Base-by-base conservation (phyloP, 306 rosid genomes). In the Acacia acuminata region DNA sequence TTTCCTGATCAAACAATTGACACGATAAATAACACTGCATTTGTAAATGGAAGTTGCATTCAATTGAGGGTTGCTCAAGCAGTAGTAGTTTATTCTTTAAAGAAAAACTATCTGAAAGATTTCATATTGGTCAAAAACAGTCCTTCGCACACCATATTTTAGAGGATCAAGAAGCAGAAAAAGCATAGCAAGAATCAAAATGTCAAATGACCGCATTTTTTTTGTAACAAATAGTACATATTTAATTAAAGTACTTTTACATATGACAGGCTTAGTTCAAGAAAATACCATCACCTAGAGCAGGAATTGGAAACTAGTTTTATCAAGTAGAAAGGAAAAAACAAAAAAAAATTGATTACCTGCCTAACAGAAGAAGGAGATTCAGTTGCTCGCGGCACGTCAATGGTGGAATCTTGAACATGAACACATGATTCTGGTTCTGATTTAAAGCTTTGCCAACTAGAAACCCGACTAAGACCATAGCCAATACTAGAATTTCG, bases 291-390 rank as follows among this genome's bases (percentile, higher is more conserved):
- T 82, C 61, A 43, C 7, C 3, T 32, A 32, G 36, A 32, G 36
- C 76, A 83, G 69, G 71, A 77, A 47, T 16, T 64, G 36, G 36
- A 76, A 71, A 76, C 48, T 71, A 44, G 48, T 69, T 27, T 79
- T 79, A 82, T 25, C 43, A 55, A 77, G 42, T 66, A 69, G 64
- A 75, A 64, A 86, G 0, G 20, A 8, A n/a, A 56, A 86, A 5
- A 4, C 19, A 76, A 76, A 16, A 25, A 25, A 78, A 77, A 25
- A 68, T 34, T 77, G 20, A 64, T 73, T 88, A 94, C 99, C 97
- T 89, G 94, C 70, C 89, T 87, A 82, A 77, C 89, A 44, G 94
- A 87, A 44, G 94, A 87, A 5, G 83, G 50, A 76, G 24, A 79
- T 56, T 87, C 82, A 77, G 86, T 72, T 60, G 73, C 77, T 15